These are phyloP conservation scores for Penicillium olsonii DNA, from an alignment of 2,329 filamentous ascomycete genomes.

Conservation along the genomic window DNA sequence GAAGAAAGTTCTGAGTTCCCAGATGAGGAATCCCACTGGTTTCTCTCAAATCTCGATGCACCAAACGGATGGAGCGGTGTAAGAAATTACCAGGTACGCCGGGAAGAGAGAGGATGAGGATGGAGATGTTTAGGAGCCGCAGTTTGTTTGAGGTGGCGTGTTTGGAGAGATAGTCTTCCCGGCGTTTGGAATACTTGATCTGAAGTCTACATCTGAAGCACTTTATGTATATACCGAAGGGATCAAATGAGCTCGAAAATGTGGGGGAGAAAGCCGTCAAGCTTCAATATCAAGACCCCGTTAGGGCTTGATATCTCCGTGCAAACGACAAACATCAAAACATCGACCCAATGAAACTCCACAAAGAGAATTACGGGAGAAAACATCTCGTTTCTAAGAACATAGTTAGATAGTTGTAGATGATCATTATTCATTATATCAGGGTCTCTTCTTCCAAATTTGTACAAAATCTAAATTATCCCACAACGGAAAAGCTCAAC, in stretches of 20 bases:
- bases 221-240: background rate
- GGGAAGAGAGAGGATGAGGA: background rate
- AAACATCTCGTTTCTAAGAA: background rate
- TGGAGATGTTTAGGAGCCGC: background rate
- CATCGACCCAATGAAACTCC: background rate
- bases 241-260: background rate
- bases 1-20: too few relatives aligned
- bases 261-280: slow-evolving; percentile 3
- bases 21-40: too few relatives aligned
- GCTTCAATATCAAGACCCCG: background rate
- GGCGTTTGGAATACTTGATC: background rate
- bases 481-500: slow-evolving; percentile 75
- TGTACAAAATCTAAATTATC: slow-evolving; percentile 13
- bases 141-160: background rate
- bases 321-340: slow-evolving; percentile 3
- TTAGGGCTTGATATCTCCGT: background rate
- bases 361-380: background rate
- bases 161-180: background rate
- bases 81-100: background rate
- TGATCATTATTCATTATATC: slow-evolving; percentile 4
- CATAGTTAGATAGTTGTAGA: background rate
- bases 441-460: background rate
- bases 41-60: background rate
- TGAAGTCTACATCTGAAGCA: background rate
- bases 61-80: slow-evolving; percentile 1